phyloP scores from a whole-genome alignment of 306 rosid genomes.

The Morella rubra region DNA sequence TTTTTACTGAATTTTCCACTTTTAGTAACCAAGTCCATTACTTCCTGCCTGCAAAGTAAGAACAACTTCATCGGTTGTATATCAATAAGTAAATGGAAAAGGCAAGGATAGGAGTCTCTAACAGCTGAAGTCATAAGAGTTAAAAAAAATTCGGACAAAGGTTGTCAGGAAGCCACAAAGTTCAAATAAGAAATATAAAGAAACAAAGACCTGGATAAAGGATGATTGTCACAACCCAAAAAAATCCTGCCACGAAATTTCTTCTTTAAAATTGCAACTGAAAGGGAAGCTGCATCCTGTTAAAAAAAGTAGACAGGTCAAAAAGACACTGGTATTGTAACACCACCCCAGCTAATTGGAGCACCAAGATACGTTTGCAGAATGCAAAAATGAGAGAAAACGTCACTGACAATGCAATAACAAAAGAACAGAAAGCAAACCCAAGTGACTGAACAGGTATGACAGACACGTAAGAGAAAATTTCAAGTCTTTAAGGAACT shows the following conservation, averaged over 20 bases:
- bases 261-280: conserved; percentile 77
- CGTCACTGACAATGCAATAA: conserved; percentile 1
- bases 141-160: not conserved
- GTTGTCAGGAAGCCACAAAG: not conserved
- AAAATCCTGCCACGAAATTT: conserved; percentile 55
- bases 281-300: conserved; percentile 93
- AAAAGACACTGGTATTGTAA: not conserved
- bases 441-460: not conserved
- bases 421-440: not conserved
- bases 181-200: conserved; percentile 8
- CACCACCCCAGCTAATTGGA: not conserved
- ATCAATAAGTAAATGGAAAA: conserved; percentile 3
- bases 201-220: conserved; percentile 73
- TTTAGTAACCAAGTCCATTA: conserved; percentile 75
- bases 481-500: conserved; percentile 3
- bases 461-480: not conserved
- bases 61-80: not conserved
- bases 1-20: conserved; percentile 78
- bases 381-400: conserved; percentile 10
- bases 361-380: not conserved
- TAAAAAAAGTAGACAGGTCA: conserved; percentile 8
- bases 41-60: conserved; percentile 74
- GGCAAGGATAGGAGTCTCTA: not conserved
- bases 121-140: not conserved
- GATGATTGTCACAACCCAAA: conserved; percentile 94